phyloP scores from a whole-genome alignment of 352 stramenopile genomes.

The Phytophthora constricta region DNA sequence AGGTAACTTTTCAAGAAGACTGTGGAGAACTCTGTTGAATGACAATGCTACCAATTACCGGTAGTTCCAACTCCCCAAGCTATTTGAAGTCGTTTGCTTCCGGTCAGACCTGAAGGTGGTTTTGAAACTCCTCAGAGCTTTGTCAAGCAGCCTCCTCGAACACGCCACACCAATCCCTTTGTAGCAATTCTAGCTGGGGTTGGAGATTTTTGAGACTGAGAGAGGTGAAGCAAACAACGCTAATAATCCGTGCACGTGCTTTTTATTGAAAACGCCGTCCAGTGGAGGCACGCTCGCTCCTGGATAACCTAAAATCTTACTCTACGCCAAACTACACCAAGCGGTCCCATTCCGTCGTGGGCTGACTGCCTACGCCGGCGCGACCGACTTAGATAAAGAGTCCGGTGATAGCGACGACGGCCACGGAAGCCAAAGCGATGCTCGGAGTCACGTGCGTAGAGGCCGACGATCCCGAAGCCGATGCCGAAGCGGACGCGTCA shows the following conservation, averaged over 20 bases:
- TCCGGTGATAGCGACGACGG: slow-evolving; percentile 28
- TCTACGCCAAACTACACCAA: slow-evolving; percentile 32
- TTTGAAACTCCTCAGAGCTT: too few species aligned
- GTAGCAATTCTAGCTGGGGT: too few species aligned
- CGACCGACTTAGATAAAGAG: slow-evolving; percentile 39
- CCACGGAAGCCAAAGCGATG: slow-evolving; percentile 27
- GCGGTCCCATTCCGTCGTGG: slow-evolving; percentile 35
- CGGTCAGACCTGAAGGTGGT: too few species aligned
- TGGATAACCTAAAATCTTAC: slow-evolving; percentile 26
- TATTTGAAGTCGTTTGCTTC: too few species aligned
- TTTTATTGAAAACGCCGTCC: slow-evolving; percentile 28
- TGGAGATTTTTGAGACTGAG: too few species aligned
- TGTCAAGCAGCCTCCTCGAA: too few species aligned
- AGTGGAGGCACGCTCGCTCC: slow-evolving; percentile 27
- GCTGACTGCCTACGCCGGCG: slow-evolving; percentile 7
- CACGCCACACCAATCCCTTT: too few species aligned
- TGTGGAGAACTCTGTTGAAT: too few species aligned
- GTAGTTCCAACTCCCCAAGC: too few species aligned
- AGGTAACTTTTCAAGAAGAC: too few species aligned
- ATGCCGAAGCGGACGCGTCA: slow-evolving; percentile 18
- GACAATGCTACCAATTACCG: too few species aligned
- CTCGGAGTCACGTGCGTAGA: slow-evolving; percentile 23
- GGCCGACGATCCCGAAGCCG: slow-evolving; percentile 30
- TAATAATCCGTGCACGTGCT: slow-evolving; percentile 34
- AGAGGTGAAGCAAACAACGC: neutral